Conservation (phyloP, 108 stramenopile species). For the Discostella stelligeroides region DNA sequence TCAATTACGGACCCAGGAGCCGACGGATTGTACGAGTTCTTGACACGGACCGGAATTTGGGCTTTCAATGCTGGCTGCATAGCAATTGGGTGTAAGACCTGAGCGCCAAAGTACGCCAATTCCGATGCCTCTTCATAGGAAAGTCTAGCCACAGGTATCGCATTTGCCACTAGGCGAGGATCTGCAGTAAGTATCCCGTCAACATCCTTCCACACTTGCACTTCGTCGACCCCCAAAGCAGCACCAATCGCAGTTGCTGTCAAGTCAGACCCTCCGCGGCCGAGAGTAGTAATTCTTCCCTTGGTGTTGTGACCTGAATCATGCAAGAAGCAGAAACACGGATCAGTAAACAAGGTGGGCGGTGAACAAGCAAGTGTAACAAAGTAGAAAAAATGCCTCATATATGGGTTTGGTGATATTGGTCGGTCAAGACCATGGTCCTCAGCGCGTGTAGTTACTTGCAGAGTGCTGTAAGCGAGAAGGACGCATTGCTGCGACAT, state of each 20-base stretch:
- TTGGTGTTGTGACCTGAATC: slow-evolving; percentile 70
- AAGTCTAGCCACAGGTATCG: slow-evolving; percentile 86
- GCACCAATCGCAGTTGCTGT: slow-evolving; percentile 95
- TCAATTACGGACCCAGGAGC: slow-evolving; percentile 91
- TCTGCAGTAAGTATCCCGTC: slow-evolving; percentile 97
- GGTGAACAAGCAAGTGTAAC: neutral
- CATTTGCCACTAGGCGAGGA: slow-evolving; percentile 87
- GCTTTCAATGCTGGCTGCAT: slow-evolving; percentile 90
- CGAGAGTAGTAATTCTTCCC: slow-evolving; percentile 92
- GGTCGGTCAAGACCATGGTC: slow-evolving; percentile 31
- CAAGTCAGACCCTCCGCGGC: slow-evolving; percentile 94
- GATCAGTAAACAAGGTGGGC: neutral
- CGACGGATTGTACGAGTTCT: slow-evolving; percentile 96
- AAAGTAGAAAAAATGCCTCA: slow-evolving; percentile 6
- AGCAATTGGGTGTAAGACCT: slow-evolving; percentile 95
- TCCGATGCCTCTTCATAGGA: slow-evolving; percentile 96
- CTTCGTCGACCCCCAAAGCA: slow-evolving; percentile 80
- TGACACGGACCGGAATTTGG: slow-evolving; percentile 93
- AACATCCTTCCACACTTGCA: slow-evolving; percentile 99
- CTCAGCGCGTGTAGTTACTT: slow-evolving; percentile 36
- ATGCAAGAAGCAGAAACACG: neutral
- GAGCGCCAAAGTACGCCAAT: slow-evolving; percentile 97
- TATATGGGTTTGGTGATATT: slow-evolving; percentile 40
- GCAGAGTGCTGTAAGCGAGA: slow-evolving; percentile 40
- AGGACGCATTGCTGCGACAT: slow-evolving; percentile 32